phyloP scores from a whole-genome alignment of 768 basidiomycete species.

The Podaxis sp. region DNA sequence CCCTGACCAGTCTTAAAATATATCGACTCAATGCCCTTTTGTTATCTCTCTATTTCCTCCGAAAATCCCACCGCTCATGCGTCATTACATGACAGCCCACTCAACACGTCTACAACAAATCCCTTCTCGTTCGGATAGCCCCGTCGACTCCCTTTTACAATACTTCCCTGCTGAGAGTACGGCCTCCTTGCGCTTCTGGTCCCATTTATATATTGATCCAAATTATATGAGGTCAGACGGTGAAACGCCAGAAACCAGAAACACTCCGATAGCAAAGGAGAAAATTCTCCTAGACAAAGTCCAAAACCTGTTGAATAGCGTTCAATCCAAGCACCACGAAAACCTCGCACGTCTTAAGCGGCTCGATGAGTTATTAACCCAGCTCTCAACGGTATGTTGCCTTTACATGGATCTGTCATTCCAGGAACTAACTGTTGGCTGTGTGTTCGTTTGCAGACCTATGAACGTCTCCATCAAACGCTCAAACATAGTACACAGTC shows the following conservation, averaged over 20 bases:
- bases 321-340: neutral
- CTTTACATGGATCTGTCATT: neutral
- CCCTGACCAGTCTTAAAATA: neutral
- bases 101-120: neutral
- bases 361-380: neutral
- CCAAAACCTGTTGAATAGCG: conserved; percentile 1
- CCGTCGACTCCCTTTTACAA: neutral
- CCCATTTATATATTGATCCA: neutral
- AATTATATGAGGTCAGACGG: neutral
- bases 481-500: conserved; percentile 27
- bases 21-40: neutral
- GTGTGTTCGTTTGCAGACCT: neutral
- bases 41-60: neutral
- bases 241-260: neutral
- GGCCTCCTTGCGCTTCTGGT: neutral
- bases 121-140: neutral
- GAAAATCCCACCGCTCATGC: neutral
- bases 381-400: neutral
- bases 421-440: neutral
- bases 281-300: neutral
- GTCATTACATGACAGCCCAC: neutral
- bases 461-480: conserved; percentile 24
- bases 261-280: neutral
- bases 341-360: conserved; percentile 1
- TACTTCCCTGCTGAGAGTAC: neutral